phyloP scores from a whole-genome alignment of 768 basidiomycete species.

The Auricularia heimuer region DNA sequence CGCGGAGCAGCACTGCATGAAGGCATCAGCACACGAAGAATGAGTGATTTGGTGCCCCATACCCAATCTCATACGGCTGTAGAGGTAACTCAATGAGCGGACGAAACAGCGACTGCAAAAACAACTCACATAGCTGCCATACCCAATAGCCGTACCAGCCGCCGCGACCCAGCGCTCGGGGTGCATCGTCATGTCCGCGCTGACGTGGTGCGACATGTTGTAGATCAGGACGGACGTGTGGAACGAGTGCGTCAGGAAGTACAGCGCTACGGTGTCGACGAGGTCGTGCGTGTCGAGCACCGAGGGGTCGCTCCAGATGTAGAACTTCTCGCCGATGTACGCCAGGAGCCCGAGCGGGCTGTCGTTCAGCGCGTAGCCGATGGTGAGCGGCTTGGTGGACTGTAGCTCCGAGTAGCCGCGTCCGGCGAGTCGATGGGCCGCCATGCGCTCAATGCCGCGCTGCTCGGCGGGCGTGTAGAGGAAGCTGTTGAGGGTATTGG shows the following conservation, averaged over 20 bases:
- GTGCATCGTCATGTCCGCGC: constrained; percentile 5
- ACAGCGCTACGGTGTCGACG: constrained; percentile 13
- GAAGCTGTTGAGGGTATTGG: no score
- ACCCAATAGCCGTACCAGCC: constrained; percentile 7
- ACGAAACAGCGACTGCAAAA: neutral
- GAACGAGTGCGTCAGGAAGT: constrained; percentile 13
- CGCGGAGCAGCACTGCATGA: neutral
- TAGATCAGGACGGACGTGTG: constrained; percentile 14
- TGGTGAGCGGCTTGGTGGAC: constrained; percentile 10
- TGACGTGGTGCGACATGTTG: constrained; percentile 3
- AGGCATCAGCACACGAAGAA: no score
- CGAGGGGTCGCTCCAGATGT: constrained; percentile 13
- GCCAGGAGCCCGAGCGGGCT: constrained; percentile 12
- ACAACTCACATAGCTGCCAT: constrained; percentile 6
- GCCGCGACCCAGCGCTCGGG: constrained; percentile 8
- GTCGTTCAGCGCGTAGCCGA: constrained; percentile 11
- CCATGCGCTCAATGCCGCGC: neutral
- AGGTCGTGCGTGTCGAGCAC: constrained; percentile 9
- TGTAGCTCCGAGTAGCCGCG: neutral
- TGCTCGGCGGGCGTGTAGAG: neutral
- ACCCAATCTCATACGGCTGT: neutral
- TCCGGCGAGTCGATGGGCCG: no score
- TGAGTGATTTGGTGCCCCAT: no score
- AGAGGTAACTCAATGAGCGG: neutral
- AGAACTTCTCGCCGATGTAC: constrained; percentile 15